Evolutionary conservation across 2,329 filamentous ascomycete species (phyloP), one percentile per base, ranked within the genome.

Genomic region (Botrytis porri): DNA sequence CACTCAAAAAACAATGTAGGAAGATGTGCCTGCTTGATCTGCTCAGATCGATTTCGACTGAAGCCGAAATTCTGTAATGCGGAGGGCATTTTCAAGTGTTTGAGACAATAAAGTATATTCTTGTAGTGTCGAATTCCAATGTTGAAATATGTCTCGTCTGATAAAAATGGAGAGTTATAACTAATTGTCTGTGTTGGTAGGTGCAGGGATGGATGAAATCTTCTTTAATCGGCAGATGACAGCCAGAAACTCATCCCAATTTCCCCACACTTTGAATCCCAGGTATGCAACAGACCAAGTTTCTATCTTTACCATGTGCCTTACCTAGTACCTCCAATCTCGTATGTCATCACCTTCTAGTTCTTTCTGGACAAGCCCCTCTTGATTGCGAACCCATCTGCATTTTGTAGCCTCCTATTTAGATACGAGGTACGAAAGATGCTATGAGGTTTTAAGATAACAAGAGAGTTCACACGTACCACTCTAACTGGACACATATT

Each of bases 1-100:
- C 6, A 25, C 10, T n/a, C 22, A 51, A 0, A n/a, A n/a, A 25
- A 22, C 4, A 5, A 12, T 51, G 48, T 0, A n/a, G 3, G 22
- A n/a, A 51, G 48, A 25, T 25, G 22, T 12, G 45, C 1, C 45
- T 25, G 9, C 9, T 51, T 51, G 45, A 10, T 5, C 10, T 51
- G 22, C 22, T 51, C 45, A 51, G 45, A 51, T 51, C 3, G 10
- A 25, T 25, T 51, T 51, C 22, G 9, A 51, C 45, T 12, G 20
- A 12, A 51, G 45, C 22, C 9, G 4, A 51, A 25, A 25, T 25
- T 8, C 3, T 25, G 22, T 25, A 22, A 51, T 25, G 3, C 12
- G 10, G 22, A 51, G 8, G 45, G 9, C 10, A 25, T 22, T 51
- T 3, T 25, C 8, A 25, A 25, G 3, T 25, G 0, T 5, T 51